These are phyloP conservation scores for Pseudocercospora musae DNA, from an alignment of 2,329 filamentous ascomycete genomes.

Conservation along the genomic window DNA sequence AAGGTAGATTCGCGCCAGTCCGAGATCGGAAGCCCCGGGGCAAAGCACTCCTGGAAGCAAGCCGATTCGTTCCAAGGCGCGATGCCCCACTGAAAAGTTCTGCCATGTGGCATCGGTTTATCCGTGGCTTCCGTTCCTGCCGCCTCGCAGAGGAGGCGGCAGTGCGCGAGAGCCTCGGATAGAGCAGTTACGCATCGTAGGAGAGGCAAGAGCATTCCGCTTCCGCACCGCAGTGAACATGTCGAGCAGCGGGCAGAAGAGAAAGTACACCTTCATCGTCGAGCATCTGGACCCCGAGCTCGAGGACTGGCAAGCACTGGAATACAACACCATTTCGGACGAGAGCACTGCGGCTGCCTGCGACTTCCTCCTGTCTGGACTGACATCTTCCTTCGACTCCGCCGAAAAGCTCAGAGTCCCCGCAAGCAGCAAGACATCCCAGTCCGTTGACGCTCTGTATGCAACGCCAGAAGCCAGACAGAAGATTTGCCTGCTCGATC, in stretches of 20 bases:
- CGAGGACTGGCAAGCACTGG: slow-evolving; percentile 88
- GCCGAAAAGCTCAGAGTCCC: slow-evolving; percentile 18
- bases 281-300: slow-evolving; percentile 96
- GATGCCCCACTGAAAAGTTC: neutral
- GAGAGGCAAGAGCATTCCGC: neutral
- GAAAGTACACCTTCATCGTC: slow-evolving; percentile 73
- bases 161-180: too few relatives aligned
- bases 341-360: slow-evolving; percentile 68
- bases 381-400: slow-evolving; percentile 54
- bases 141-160: too few relatives aligned
- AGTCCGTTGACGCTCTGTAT: slow-evolving; percentile 79
- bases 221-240: too few relatives aligned
- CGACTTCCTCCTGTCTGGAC: slow-evolving; percentile 39
- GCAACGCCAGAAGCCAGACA: slow-evolving; percentile 58
- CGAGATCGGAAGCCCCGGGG: neutral
- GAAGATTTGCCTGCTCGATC: slow-evolving; percentile 85
- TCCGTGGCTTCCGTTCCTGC: too few relatives aligned
- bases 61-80: neutral
- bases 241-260: slow-evolving; percentile 3
- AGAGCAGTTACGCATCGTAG: too few relatives aligned
- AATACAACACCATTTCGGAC: slow-evolving; percentile 82
- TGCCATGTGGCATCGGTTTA: too few relatives aligned
- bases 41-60: neutral
- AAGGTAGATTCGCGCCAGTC: neutral
- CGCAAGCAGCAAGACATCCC: slow-evolving; percentile 16